Evolutionary conservation across 192 early-diverging fungal species (phyloP).

Genomic region (Coemansia sp.): DNA sequence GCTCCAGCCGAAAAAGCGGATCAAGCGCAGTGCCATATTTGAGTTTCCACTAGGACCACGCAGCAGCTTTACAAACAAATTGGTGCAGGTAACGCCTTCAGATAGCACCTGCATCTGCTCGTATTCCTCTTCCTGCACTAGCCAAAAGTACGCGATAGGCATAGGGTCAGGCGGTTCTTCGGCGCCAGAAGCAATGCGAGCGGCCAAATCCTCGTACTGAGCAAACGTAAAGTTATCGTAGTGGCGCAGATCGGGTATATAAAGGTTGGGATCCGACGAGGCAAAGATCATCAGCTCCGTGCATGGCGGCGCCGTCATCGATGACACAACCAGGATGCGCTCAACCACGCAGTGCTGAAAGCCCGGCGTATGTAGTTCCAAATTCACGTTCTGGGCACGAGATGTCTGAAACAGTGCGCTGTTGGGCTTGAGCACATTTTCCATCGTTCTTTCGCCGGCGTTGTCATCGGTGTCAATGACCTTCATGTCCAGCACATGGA

Average conservation of each 20-base stretch:
- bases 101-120: slow-evolving; percentile 41
- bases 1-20: slow-evolving; percentile 44
- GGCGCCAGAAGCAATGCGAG: neutral
- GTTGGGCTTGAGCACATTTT: slow-evolving; percentile 29
- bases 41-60: slow-evolving; percentile 13
- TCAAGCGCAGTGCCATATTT: slow-evolving; percentile 25
- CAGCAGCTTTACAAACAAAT: slow-evolving; percentile 47
- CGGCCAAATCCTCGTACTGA: slow-evolving; percentile 38
- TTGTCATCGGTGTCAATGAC: slow-evolving; percentile 40
- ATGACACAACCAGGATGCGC: slow-evolving; percentile 32
- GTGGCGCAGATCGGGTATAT: slow-evolving; percentile 24
- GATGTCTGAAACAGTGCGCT: slow-evolving; percentile 19
- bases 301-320: slow-evolving; percentile 33
- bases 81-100: slow-evolving; percentile 36
- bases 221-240: slow-evolving; percentile 52
- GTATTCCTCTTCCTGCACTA: slow-evolving; percentile 39
- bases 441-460: slow-evolving; percentile 21
- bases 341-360: slow-evolving; percentile 30
- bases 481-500: slow-evolving; percentile 11
- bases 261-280: slow-evolving; percentile 24
- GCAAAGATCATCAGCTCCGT: slow-evolving; percentile 52
- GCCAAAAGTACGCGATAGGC: slow-evolving; percentile 55
- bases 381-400: slow-evolving; percentile 29
- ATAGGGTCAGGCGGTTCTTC: slow-evolving; percentile 13
- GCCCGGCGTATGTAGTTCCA: slow-evolving; percentile 27